Evolutionary conservation across 192 early-diverging fungal species (phyloP).

Genomic region (Gonapodya prolifera): DNA sequence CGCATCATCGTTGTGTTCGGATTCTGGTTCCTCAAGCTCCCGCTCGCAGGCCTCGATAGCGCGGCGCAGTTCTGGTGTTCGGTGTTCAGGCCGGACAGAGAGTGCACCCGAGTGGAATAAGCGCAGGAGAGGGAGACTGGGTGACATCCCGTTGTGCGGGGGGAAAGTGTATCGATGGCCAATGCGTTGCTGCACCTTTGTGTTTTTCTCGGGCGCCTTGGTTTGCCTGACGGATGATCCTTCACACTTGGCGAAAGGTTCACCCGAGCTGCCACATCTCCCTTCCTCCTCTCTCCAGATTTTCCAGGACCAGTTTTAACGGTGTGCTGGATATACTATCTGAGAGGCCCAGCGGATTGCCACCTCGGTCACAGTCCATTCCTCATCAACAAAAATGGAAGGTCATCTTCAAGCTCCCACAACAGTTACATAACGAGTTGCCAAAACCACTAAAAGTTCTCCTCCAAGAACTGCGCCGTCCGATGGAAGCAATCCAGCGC

Average conservation of each 20-base stretch:
- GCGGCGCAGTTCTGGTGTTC: background rate
- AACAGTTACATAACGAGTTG: no score
- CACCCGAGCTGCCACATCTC: background rate
- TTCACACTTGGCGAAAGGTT: no score
- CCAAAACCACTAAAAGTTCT: no score
- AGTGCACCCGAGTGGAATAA: background rate
- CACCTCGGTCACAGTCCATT: no score
- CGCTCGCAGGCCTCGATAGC: background rate
- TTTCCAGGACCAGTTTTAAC: no score
- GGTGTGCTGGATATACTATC: no score
- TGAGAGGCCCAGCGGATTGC: no score
- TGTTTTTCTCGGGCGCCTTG: no score
- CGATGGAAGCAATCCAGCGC: slow-evolving; percentile 4
- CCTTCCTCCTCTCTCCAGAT: background rate
- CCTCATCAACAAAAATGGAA: no score
- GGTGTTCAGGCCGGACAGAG: background rate
- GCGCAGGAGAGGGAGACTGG: background rate
- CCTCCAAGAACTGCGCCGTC: background rate
- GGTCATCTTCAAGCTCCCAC: no score
- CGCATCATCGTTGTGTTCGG: background rate
- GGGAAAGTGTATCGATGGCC: background rate
- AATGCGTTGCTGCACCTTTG: no score
- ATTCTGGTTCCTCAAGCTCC: background rate
- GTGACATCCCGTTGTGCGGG: background rate
- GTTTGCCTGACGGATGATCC: no score